Evolutionary conservation across 2,329 filamentous ascomycete genomes (phyloP).

Genomic region (Pseudogymnoascus sp.): DNA sequence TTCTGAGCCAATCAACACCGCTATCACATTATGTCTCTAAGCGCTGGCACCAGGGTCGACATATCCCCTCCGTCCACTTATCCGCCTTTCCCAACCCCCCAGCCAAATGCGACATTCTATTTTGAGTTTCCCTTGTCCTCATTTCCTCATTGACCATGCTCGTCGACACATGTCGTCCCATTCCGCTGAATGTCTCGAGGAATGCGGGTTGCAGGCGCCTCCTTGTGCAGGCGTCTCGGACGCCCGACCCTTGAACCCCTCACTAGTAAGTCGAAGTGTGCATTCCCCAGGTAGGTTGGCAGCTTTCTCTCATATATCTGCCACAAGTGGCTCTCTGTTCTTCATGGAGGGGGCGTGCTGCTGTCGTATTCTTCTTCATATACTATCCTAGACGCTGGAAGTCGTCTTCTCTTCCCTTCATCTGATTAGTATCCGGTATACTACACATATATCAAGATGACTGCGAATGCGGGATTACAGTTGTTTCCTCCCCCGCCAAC

Average conservation of each 20-base stretch:
- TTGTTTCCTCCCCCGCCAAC: conserved; percentile 28
- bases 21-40: not conserved
- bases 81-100: not conserved
- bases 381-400: not conserved
- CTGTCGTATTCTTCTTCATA: not conserved
- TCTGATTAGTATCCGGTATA: conserved; percentile 19
- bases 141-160: not conserved
- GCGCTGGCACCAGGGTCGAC: not conserved
- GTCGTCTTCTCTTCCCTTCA: not conserved
- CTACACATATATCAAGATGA: conserved; percentile 14
- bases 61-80: not conserved
- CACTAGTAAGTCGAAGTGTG: not conserved
- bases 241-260: not conserved
- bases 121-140: not conserved
- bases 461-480: conserved; percentile 24
- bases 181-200: not conserved
- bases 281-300: not conserved
- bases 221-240: not conserved
- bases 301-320: conserved; percentile 1
- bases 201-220: not conserved
- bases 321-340: not conserved
- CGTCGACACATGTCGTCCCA: not conserved
- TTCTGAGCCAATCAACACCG: not conserved
- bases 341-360: not conserved
- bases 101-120: not conserved